A percentile compares a stretch with the other conserved stretches of the same genome.
phyloP scores from a whole-genome alignment of 768 basidiomycete genomes.

The Suillus weaverae region DNA sequence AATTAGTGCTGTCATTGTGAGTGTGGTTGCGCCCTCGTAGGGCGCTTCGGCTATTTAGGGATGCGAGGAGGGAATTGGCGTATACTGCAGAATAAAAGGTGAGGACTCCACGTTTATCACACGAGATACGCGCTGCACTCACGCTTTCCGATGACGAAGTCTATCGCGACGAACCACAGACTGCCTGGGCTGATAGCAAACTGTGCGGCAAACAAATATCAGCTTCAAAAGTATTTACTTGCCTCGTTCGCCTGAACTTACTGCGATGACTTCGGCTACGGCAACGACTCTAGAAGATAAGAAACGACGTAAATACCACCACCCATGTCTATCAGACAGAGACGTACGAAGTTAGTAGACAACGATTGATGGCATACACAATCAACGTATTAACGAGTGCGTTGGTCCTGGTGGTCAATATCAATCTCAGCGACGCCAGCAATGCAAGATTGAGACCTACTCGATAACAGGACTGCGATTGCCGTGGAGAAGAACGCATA shows the following conservation, averaged over 20 bases:
- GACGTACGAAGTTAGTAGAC: slow-evolving; percentile 47
- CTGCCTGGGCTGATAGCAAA: slow-evolving; percentile 43
- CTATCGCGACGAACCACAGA: slow-evolving; percentile 48
- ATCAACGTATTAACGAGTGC: slow-evolving; percentile 43
- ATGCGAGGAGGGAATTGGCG: slow-evolving; percentile 47
- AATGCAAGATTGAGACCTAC: slow-evolving; percentile 20
- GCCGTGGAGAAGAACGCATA: slow-evolving; percentile 43
- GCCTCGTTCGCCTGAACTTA: slow-evolving; percentile 6
- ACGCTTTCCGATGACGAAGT: slow-evolving; percentile 52
- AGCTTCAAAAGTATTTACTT: background rate
- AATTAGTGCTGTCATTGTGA: slow-evolving; percentile 3
- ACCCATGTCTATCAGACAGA: background rate
- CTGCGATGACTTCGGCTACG: slow-evolving; percentile 22
- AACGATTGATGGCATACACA: slow-evolving; percentile 51
- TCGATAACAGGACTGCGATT: slow-evolving; percentile 38
- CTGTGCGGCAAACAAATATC: slow-evolving; percentile 16
- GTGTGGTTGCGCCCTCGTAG: slow-evolving; percentile 24
- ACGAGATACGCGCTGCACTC: slow-evolving; percentile 12
- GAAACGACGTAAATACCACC: background rate
- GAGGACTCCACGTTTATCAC: background rate
- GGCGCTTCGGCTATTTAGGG: slow-evolving; percentile 41
- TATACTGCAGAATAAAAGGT: slow-evolving; percentile 34
- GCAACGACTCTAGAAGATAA: slow-evolving; percentile 17
- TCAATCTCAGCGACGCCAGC: background rate
- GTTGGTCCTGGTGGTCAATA: slow-evolving; percentile 36